Evolutionary conservation across 768 basidiomycete species (phyloP).

Genomic region (Lepiota venenata): DNA sequence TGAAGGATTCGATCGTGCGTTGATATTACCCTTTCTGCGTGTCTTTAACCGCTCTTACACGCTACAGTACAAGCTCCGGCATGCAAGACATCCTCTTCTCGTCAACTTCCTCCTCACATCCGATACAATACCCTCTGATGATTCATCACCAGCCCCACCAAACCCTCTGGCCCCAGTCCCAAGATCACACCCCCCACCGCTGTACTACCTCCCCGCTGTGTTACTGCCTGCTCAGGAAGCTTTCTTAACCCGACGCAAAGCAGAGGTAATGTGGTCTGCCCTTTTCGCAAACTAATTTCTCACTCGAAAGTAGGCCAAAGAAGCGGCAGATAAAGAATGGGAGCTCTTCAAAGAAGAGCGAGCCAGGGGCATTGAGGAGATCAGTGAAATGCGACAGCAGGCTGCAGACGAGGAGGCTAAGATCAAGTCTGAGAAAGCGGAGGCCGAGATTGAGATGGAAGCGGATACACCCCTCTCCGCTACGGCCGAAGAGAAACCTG

Average conservation of each 20-base stretch:
- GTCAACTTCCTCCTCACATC: slow-evolving; percentile 76
- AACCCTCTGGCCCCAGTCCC: slow-evolving; percentile 45
- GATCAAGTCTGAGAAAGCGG: slow-evolving; percentile 32
- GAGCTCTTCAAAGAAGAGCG: slow-evolving; percentile 60
- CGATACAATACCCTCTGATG: slow-evolving; percentile 54
- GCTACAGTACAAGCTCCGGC: slow-evolving; percentile 67
- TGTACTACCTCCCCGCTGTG: slow-evolving; percentile 74
- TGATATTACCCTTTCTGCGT: not conserved
- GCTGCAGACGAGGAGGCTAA: slow-evolving; percentile 65
- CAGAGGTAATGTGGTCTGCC: slow-evolving; percentile 42
- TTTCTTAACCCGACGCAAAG: slow-evolving; percentile 59
- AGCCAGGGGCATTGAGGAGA: slow-evolving; percentile 53
- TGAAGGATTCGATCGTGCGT: slow-evolving; percentile 79
- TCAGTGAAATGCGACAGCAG: slow-evolving; percentile 55
- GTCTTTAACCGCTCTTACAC: slow-evolving; percentile 1
- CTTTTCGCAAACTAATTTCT: not conserved
- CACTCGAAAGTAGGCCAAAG: slow-evolving; percentile 41
- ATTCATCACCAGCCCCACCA: slow-evolving; percentile 28
- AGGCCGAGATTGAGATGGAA: slow-evolving; percentile 36
- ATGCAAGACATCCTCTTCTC: slow-evolving; percentile 65
- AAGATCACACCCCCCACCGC: slow-evolving; percentile 68
- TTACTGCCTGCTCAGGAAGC: slow-evolving; percentile 68
- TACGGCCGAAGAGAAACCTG: slow-evolving; percentile 16
- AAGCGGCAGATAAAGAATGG: slow-evolving; percentile 71
- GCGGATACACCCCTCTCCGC: slow-evolving; percentile 22